These are phyloP conservation scores for Magnusiomyces sp. DNA, from an alignment of 1,139 yeast genomes.

Conservation along the genomic window DNA sequence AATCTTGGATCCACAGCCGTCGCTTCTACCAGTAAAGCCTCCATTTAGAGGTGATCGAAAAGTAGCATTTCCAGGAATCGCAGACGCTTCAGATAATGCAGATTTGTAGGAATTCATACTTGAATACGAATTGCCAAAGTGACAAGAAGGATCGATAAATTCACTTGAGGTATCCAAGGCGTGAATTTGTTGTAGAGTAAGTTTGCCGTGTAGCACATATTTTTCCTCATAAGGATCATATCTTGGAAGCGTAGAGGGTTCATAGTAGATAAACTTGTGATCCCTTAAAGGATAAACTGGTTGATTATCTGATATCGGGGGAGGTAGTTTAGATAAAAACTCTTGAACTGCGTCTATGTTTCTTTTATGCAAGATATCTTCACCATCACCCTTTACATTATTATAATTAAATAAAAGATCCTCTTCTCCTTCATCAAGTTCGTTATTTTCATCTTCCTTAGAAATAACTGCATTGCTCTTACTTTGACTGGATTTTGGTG, in stretches of 20 bases:
- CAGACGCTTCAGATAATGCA: not conserved
- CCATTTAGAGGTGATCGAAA: not conserved
- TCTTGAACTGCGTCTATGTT: no score
- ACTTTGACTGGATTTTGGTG: not conserved
- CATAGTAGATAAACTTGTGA: not conserved
- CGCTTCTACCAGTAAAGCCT: not conserved
- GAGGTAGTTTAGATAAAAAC: no score
- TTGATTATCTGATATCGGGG: no score
- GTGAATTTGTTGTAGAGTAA: not conserved
- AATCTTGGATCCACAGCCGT: not conserved
- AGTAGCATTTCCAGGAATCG: not conserved
- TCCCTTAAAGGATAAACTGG: no score
- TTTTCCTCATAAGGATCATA: not conserved
- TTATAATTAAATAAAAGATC: not conserved
- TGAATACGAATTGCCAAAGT: not conserved
- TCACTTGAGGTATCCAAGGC: not conserved
- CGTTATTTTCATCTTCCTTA: not conserved
- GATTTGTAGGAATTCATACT: not conserved
- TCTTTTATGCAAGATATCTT: no score
- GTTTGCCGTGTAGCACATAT: not conserved
- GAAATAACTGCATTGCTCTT: no score
- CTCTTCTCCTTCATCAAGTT: not conserved
- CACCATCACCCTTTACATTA: not conserved
- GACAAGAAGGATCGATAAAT: not conserved
- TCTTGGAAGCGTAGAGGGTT: not conserved